phyloP scores from a whole-genome alignment of 169 alveolate genomes.

The Plasmodium gaboni region DNA sequence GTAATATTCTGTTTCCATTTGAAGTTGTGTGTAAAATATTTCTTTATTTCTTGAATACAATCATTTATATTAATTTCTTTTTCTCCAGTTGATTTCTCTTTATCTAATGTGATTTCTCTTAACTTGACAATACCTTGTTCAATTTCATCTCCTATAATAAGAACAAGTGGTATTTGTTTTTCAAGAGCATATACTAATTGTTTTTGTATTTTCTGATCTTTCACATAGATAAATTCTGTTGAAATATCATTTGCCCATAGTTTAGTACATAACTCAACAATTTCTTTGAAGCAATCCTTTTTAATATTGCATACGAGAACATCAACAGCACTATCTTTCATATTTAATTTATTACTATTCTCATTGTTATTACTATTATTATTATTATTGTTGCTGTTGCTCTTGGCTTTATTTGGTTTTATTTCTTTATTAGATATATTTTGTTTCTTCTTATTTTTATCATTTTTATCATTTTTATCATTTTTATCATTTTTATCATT shows the following conservation, averaged over 20 bases:
- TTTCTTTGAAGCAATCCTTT: conserved; percentile 73
- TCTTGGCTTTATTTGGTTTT: background rate
- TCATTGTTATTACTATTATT: background rate
- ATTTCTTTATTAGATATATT: conserved; percentile 1
- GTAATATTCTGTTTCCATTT: conserved; percentile 51
- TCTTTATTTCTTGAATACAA: conserved; percentile 55
- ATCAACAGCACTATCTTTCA: conserved; percentile 83
- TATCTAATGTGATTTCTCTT: conserved; percentile 61
- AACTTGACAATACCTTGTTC: conserved; percentile 64
- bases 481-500: conserved; percentile 22
- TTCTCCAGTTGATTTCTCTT: conserved; percentile 54
- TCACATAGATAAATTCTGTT: conserved; percentile 80
- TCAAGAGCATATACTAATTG: conserved; percentile 91
- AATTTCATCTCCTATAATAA: conserved; percentile 77
- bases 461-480: conserved; percentile 7
- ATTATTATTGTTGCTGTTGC: background rate
- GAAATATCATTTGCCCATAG: conserved; percentile 82
- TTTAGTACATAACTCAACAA: conserved; percentile 78
- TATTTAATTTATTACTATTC: conserved; percentile 75
- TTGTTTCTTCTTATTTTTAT: too few species aligned
- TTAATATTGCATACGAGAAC: conserved; percentile 68
- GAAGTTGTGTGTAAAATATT: conserved; percentile 26
- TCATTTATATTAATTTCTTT: conserved; percentile 44
- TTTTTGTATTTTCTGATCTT: conserved; percentile 83
- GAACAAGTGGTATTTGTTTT: conserved; percentile 78